Base-by-base conservation (phyloP, 83 land plant species). In the Picea abies region DNA sequence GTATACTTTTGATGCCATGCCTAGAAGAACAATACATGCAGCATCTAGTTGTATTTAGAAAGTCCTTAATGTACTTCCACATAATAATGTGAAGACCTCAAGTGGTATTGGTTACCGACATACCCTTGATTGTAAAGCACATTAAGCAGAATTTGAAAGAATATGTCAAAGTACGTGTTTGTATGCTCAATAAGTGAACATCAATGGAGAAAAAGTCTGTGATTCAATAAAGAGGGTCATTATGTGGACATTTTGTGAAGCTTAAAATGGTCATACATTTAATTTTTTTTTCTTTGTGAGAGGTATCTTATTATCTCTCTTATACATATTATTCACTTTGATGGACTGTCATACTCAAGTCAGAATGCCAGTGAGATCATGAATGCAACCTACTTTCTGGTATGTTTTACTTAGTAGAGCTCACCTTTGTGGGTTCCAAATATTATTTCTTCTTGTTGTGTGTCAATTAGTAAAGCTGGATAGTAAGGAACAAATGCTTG, bases 91-190 rank as follows among this genome's bases (percentile, higher is more conserved):
- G 14, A 35, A 87, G 76, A 49, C 95, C 91, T 35, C 87, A 89
- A 47, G 84, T 95, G 64, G 96, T 88, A 62, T 69, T 97, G 44
- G 92, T 97, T 11, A 93, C 98, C 29, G 96, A 97, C 85, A 93
- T 93, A 19, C 99, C 99, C 60, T 85, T 88, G 70, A 39, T 90
- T 58, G 79, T 93, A 17, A 67, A 72, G 63, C 85, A 79, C n/a
- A 86, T 93, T 22, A 86, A 77, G 26, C 84, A 88, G 73, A 70
- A 83, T 3, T 26, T 96, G 44, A 82, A 69, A 61, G 82, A 86
- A 49, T 87, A 83, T 81, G 87, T 84, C 15, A 91, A 94, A 87
- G 96, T 94, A 82, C 60, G 14, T 82, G 14, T 7, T 41, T 32
- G 75, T 44, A 22, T 32, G 68, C 37, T 17, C 32, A 29, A 23